Percentiles rank a stretch among this genome's conserved stretches.
phyloP scores from a whole-genome alignment of 192 early-diverging fungal species.

The Coemansia javaensis region DNA sequence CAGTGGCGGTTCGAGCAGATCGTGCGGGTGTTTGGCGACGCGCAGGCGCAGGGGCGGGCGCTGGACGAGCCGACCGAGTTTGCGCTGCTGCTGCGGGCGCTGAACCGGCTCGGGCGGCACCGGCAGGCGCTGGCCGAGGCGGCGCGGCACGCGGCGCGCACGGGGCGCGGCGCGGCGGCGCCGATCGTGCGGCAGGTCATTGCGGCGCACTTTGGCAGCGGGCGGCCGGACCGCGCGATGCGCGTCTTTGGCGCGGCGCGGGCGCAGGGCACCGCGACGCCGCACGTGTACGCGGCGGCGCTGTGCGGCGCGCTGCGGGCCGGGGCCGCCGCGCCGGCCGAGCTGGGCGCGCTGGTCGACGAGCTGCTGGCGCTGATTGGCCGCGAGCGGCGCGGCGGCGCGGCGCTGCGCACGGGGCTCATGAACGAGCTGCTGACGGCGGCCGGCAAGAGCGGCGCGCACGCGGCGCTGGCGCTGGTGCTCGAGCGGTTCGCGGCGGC shows the following conservation, averaged over 20 bases:
- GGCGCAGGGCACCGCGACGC: constrained; percentile 5
- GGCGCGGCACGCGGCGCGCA: not conserved
- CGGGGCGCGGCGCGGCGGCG: not conserved
- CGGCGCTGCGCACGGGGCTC: constrained; percentile 15
- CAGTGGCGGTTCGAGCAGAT: constrained; percentile 18
- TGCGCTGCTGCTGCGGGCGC: constrained; percentile 29
- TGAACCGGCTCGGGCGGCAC: constrained; percentile 27
- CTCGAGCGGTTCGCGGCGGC: constrained; percentile 20
- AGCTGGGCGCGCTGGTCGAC: constrained; percentile 8
- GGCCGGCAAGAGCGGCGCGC: constrained; percentile 7
- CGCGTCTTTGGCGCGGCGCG: too few relatives aligned
- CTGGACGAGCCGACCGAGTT: constrained; percentile 13
- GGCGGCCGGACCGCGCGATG: constrained; percentile 22
- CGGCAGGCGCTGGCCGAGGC: constrained; percentile 18
- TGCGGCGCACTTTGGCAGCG: constrained; percentile 26
- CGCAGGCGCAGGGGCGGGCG: constrained; percentile 6
- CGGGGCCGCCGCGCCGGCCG: not conserved
- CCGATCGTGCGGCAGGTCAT: constrained; percentile 27
- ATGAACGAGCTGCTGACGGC: constrained; percentile 32
- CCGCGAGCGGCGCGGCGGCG: not conserved
- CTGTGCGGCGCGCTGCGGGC: constrained; percentile 14
- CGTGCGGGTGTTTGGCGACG: constrained; percentile 25
- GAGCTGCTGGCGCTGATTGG: constrained; percentile 21
- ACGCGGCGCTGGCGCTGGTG: constrained; percentile 1
- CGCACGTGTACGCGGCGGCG: constrained; percentile 19